phyloP scores from a whole-genome alignment of 352 stramenopile species.

The Paralagenidium karlingii region DNA sequence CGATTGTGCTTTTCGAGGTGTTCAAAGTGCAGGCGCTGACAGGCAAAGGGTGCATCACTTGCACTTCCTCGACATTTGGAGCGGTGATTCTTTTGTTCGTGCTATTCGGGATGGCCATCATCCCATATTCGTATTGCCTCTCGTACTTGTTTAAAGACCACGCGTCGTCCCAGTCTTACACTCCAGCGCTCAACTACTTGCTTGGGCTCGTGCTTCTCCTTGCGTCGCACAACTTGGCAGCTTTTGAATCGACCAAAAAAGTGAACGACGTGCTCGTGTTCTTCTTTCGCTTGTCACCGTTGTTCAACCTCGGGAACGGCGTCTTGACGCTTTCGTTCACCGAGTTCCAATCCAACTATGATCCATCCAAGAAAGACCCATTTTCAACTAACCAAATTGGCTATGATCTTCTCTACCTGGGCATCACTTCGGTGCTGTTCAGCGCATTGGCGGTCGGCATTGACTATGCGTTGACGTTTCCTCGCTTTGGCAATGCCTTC shows the following conservation, averaged over 20 bases:
- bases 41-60: constrained; percentile 29
- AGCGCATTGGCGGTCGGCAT: constrained; percentile 22
- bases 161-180: constrained; percentile 53
- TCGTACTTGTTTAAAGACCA: constrained; percentile 56
- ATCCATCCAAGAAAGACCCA: constrained; percentile 32
- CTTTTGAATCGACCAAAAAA: constrained; percentile 26
- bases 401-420: constrained; percentile 42
- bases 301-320: constrained; percentile 37
- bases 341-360: no score
- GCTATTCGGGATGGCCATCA: constrained; percentile 42
- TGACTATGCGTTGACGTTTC: constrained; percentile 43
- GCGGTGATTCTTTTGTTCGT: constrained; percentile 41
- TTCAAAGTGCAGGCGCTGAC: constrained; percentile 37
- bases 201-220: constrained; percentile 47
- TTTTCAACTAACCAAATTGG: constrained; percentile 48
- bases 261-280: constrained; percentile 45
- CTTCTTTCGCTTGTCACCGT: constrained; percentile 58
- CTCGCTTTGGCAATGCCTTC: constrained; percentile 41
- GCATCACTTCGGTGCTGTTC: constrained; percentile 28
- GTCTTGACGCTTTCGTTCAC: constrained; percentile 15
- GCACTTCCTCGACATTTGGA: constrained; percentile 23
- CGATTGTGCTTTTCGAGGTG: constrained; percentile 26
- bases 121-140: constrained; percentile 48
- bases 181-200: constrained; percentile 58
- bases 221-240: constrained; percentile 35